These are phyloP conservation scores for Penicillium crustosum DNA, from an alignment of 2,329 filamentous ascomycete species.

Conservation along the genomic window DNA sequence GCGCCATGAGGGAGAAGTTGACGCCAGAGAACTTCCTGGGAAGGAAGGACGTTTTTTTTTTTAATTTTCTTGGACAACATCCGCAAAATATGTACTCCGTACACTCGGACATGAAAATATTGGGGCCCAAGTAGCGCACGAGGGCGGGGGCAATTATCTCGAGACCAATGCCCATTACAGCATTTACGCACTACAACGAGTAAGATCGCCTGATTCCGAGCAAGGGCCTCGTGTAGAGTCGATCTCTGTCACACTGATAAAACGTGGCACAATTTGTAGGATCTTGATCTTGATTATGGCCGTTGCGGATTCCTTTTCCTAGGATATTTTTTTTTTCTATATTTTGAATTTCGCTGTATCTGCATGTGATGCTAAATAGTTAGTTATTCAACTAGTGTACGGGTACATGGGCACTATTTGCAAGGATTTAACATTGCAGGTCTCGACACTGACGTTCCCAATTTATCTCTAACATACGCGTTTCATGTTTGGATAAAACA, in stretches of 20 bases:
- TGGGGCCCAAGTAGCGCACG: background rate
- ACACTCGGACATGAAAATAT: background rate
- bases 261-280: background rate
- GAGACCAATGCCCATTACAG: conserved; percentile 46
- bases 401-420: background rate
- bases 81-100: background rate
- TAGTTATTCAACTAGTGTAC: no score
- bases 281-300: background rate
- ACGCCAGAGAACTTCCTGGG: background rate
- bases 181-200: conserved; percentile 1
- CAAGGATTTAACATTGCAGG: background rate
- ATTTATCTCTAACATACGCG: conserved; percentile 4
- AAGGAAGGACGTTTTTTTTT: background rate
- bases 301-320: background rate
- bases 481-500: conserved; percentile 3
- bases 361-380: background rate
- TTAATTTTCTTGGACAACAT: background rate
- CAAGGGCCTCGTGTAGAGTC: background rate
- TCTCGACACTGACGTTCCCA: background rate
- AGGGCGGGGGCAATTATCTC: conserved; percentile 40
- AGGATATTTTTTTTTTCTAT: background rate
- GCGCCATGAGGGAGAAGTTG: conserved; percentile 12
- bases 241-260: background rate
- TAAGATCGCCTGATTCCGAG: conserved; percentile 2
- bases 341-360: background rate